These are phyloP conservation scores for Plasmodium inui DNA, from an alignment of 169 alveolate genomes.

Conservation along the genomic window DNA sequence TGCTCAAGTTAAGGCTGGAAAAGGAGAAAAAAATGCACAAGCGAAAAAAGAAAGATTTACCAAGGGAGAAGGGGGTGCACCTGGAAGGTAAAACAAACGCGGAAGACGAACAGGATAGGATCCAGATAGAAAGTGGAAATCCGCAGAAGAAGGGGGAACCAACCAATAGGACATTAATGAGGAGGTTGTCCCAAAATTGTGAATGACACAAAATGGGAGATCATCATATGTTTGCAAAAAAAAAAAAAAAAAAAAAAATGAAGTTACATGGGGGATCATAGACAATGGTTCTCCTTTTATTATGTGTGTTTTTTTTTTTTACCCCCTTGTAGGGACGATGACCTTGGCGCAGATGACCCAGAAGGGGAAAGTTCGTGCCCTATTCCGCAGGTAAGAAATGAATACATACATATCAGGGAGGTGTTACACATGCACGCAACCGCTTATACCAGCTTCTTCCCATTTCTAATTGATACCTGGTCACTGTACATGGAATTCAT, in stretches of 20 bases:
- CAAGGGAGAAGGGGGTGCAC: not conserved
- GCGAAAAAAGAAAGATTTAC: constrained; percentile 4
- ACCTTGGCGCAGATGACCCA: not conserved
- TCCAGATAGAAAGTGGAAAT: not conserved
- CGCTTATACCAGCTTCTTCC: not conserved
- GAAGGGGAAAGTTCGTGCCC: not conserved
- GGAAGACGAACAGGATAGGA: not conserved
- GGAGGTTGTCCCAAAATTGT: not conserved
- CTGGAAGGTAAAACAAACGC: constrained; percentile 1
- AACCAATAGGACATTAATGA: not conserved
- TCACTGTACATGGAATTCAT: not conserved
- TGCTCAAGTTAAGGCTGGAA: constrained; percentile 39
- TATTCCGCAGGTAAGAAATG: not conserved
- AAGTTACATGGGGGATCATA: not conserved
- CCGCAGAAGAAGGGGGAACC: not conserved
- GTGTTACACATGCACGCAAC: not conserved
- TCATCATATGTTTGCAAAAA: not conserved
- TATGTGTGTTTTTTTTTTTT: not conserved
- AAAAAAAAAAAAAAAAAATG: too few species aligned
- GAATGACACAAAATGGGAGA: not conserved
- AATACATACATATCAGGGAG: not conserved
- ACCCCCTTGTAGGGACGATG: not conserved
- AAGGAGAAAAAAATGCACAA: constrained; percentile 48
- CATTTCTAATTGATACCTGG: not conserved
- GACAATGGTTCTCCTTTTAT: not conserved